Evolutionary conservation across 768 basidiomycete genomes (phyloP), one percentile per base, ranked within the genome.

Genomic region (Leccinum broughii): DNA sequence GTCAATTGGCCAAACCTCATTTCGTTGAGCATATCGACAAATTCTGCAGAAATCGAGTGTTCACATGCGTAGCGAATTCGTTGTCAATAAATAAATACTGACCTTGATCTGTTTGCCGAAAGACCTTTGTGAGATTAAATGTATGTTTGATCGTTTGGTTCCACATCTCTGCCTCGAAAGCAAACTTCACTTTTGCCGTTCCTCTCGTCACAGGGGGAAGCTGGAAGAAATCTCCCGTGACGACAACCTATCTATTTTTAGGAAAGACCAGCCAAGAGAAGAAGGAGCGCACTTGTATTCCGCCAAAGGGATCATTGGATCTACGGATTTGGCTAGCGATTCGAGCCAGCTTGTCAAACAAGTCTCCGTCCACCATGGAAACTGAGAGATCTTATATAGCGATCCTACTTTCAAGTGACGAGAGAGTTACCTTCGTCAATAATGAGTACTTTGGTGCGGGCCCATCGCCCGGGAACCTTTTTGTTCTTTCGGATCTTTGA

Each of bases 211-310:
- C 95, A 2, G 97, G 97, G 0, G 97, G 97, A 5, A 99, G 83
- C 72, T 99, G 96, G 78, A 98, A 98, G 77, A 98, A 98, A 71
- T 99, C 97, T 8, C 97, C 97, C 2, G 95, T 96, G 24, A 98
- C 88, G 61, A 98, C 81, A 44, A 98, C 76, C 91, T 94, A 69
- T 49, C 51, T 50, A 48, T 20, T 54, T 28, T 65, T 9, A 56
- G 59, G 15, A 57, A 26, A 5, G 30, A 46, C 7, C 14, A 14
- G 13, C 24, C 20, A 56, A 41, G 51, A 20, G 32, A 49, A 46
- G 35, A 58, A 30, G 17, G 4, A 17, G 8, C 71, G 10, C 37
- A 90, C 90, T 80, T 98, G 96, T 28, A 98, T 95, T 2, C 93
- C 97, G 39, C 97, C 97, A 61, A 98, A 98, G 0, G 97, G 92